Base-by-base conservation (phyloP, 306 rosid genomes). In the Lathyrus oleraceus region DNA sequence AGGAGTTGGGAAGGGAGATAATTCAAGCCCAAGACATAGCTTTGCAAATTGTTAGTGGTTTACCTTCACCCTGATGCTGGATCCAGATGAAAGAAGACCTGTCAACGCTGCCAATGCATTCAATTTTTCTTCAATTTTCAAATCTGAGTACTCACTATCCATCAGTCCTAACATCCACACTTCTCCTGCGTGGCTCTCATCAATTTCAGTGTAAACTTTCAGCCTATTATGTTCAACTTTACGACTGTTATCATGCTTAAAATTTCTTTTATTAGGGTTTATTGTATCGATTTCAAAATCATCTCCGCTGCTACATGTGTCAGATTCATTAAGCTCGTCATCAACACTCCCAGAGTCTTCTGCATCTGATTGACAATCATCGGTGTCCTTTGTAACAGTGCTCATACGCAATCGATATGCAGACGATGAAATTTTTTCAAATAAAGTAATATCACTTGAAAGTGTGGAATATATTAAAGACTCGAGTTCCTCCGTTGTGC, bases 131-230 rank as follows among this genome's bases (percentile, higher is more conserved):
- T 91, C 97, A 60, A 91, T 78, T 78, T 90, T 91, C 77, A 94
- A 79, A 82, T 85, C 87, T 35, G 96, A 91, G 81, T 94, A 91
- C 81, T 94, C 99, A 65, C 96, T 76, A 73, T 94, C 99, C 96
- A 87, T 84, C 76, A 94, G 64, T 78, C 97, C 99, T 78, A 91
- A 79, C 71, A 94, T 68, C 97, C 99, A 94, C 30, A 79, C 86
- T 86, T 91, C 99, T 28, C 97, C 99, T 10, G 92, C 81, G 83
- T 83, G 84, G 72, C 99, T 94, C 80, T 91, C 99, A 69, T 94
- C 99, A 16, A 94, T 94, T 85, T 91, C 99, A 71, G 88, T 87
- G 84, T 39, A 56, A 49, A 83, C 78, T 32, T 64, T 64, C 51
- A 63, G 71, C 74, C 36, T 66, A 65, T 76, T 78, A 57, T 52